Base-by-base conservation (phyloP, 2,329 filamentous ascomycete species). In the Westerdykella aurantiaca region DNA sequence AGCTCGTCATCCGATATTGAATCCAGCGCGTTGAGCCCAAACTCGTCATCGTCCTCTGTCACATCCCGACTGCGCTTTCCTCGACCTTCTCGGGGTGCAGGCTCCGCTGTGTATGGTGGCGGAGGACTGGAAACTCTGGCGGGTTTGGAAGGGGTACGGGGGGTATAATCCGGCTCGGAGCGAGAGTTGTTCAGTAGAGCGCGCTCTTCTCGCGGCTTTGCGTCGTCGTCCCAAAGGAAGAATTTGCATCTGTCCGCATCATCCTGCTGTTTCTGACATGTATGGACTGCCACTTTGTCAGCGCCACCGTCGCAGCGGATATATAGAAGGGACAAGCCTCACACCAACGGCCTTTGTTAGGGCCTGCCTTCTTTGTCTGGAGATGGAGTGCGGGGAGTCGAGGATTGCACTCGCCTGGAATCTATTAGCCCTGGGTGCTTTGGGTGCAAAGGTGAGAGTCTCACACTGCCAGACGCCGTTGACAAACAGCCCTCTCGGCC, bases 161-260 rank as follows among this genome's bases (percentile, higher is more conserved):
- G 42, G 33, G 37, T 39, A 6, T 34, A 43, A 7, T 18, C 45
- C 3, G 68, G 61, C 52, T 78, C 75, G n/a, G 64, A 72, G 44
- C 68, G 64, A 31, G 73, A 72, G 49, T 77, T 78, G 44, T 58
- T 69, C 42, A 74, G 44, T 16, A 78, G 61, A 17, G 71, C 70
- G 11, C 58, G 58, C 39, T 73, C 71, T 57, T 78, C 75, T 41
- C 78, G 67, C 14, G 53, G 46, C 34, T 67, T 62, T 0, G 79
- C 79, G 35, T 79, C 72, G 12, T 77, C 71, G 6, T 75, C 68
- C 76, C 78, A 82, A 0, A 82, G 60, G 50, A 81, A 82, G 62
- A 82, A 79, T 1, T 67, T 68, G 53, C 80, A 83, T 34, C 71
- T 66, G 37, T 72, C 44, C 29, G 42, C 64, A 17, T 69, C 65